Conservation (phyloP, 2,329 filamentous ascomycete genomes). For the Cadophora sp. region DNA sequence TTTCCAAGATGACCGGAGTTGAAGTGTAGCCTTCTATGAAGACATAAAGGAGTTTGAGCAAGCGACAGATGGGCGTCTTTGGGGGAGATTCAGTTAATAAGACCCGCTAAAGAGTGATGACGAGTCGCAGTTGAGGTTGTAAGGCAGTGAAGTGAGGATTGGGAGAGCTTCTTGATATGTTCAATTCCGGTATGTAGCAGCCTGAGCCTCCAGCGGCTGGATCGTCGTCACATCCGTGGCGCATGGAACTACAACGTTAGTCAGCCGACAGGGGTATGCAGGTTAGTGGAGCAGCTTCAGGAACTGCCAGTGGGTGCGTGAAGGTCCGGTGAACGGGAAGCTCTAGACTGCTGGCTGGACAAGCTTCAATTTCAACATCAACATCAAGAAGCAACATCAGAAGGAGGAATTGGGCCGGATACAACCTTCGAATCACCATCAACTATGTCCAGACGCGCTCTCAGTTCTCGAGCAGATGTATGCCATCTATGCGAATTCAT, state of each 20-base stretch:
- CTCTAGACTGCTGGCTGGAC: constrained; percentile 15
- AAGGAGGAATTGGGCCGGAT: constrained; percentile 16
- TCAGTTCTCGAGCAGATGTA: constrained; percentile 46
- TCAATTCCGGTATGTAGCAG: background rate
- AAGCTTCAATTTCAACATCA: constrained; percentile 30
- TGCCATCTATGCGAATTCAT: constrained; percentile 55
- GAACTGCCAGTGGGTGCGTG: too few species aligned
- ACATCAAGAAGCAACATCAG: constrained; percentile 13
- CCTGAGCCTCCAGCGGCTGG: constrained; percentile 14
- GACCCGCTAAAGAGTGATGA: background rate
- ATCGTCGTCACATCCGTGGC: constrained; percentile 27
- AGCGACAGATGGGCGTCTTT: background rate
- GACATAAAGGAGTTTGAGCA: background rate
- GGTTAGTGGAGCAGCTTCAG: background rate
- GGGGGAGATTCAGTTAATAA: background rate
- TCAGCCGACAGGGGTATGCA: constrained; percentile 15
- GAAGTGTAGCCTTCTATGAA: background rate
- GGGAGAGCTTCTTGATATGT: background rate
- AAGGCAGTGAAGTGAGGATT: background rate
- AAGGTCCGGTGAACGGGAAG: too few species aligned
- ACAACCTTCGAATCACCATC: background rate
- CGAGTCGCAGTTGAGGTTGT: background rate
- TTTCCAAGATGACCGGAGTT: background rate
- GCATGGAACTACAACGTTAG: background rate
- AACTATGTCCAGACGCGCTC: constrained; percentile 50